Evolutionary conservation across 371 early-diverging fungal genomes (phyloP).

Genomic region (Chytridiales sp.): DNA sequence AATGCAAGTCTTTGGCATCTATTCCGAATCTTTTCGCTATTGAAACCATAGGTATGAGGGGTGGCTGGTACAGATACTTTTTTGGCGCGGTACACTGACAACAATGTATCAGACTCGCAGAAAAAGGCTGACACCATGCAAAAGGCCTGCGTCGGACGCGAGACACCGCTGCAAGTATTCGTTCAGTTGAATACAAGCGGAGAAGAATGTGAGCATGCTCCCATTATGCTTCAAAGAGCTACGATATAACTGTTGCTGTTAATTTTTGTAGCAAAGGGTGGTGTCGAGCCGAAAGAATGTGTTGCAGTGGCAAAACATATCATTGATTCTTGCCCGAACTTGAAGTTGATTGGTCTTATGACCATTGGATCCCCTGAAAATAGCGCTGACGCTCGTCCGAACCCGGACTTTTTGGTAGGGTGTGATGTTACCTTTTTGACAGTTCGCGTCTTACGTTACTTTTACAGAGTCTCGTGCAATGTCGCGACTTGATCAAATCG

Average conservation of each 20-base stretch:
- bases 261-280: slow-evolving; percentile 69
- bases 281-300: slow-evolving; percentile 57
- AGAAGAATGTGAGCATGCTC: slow-evolving; percentile 68
- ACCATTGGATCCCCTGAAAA: slow-evolving; percentile 79
- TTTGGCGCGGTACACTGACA: neutral
- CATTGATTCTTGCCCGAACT: slow-evolving; percentile 59
- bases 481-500: too few relatives aligned
- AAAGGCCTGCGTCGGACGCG: slow-evolving; percentile 62
- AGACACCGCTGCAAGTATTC: slow-evolving; percentile 70
- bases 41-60: slow-evolving; percentile 79
- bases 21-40: slow-evolving; percentile 87
- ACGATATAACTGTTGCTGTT: slow-evolving; percentile 6
- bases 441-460: too few relatives aligned
- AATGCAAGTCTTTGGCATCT: slow-evolving; percentile 81
- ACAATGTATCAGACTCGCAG: slow-evolving; percentile 47
- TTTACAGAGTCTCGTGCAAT: too few relatives aligned
- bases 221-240: neutral
- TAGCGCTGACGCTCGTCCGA: slow-evolving; percentile 36
- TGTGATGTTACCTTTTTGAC: neutral
- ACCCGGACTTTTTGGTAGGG: slow-evolving; percentile 82
- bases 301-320: slow-evolving; percentile 63
- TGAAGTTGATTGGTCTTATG: slow-evolving; percentile 86
- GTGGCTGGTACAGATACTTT: neutral
- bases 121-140: slow-evolving; percentile 82
- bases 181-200: slow-evolving; percentile 93